phyloP scores from a whole-genome alignment of 2,329 filamentous ascomycete species.

The Colletotrichum agaves region DNA sequence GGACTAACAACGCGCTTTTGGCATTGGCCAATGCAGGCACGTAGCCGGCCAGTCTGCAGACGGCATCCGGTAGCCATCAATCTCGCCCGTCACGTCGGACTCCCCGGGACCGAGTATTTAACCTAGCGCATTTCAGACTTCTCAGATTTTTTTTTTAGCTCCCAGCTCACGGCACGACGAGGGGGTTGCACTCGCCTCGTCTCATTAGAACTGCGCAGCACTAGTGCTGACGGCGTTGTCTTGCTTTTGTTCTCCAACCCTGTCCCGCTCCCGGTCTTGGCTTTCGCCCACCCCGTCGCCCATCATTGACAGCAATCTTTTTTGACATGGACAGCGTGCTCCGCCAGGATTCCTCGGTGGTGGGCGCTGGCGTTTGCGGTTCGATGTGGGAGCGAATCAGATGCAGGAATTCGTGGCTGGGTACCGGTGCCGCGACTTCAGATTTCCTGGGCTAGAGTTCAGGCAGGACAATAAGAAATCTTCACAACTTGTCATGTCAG shows the following conservation, averaged over 20 bases:
- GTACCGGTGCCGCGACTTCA: too few species aligned
- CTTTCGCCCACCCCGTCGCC: not conserved
- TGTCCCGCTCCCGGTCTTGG: conserved; percentile 2
- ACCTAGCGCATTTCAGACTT: too few species aligned
- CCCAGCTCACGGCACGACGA: not conserved
- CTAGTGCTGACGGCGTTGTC: conserved; percentile 23
- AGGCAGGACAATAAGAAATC: not conserved
- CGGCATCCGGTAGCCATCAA: too few species aligned
- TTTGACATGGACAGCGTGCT: not conserved
- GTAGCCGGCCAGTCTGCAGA: too few species aligned
- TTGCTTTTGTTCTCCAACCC: not conserved
- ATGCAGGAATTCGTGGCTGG: too few species aligned
- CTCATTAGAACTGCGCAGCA: not conserved
- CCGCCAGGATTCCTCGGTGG: not conserved
- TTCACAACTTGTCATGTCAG: not conserved
- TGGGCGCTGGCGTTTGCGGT: conserved; percentile 1
- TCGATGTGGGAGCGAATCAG: not conserved
- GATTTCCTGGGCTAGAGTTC: too few species aligned
- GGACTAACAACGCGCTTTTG: too few species aligned
- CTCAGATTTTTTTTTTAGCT: conserved; percentile 1
- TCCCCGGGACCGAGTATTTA: too few species aligned
- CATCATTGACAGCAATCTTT: not conserved
- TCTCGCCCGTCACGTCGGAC: too few species aligned
- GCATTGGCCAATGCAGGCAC: too few species aligned
- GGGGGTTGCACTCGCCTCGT: conserved; percentile 2